These are phyloP conservation scores for Trichosporon inkin DNA, from an alignment of 1,284 basidiomycete species.

Conservation along the genomic window DNA sequence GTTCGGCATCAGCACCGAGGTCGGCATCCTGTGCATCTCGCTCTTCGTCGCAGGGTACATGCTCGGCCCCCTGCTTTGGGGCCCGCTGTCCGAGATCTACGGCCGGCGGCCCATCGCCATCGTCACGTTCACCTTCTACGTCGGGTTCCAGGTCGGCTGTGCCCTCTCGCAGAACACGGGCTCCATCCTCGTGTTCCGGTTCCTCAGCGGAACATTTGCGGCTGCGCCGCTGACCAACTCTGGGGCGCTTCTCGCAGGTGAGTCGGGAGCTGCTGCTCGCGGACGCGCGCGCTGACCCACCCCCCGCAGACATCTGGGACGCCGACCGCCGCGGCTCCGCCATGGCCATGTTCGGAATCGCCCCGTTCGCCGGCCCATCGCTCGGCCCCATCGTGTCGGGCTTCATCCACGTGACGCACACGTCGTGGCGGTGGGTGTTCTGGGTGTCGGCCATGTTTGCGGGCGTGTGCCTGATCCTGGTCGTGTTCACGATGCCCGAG, in stretches of 20 bases:
- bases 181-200: constrained; percentile 63
- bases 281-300: background rate
- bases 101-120: constrained; percentile 64
- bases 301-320: constrained; percentile 61
- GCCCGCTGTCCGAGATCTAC: constrained; percentile 56
- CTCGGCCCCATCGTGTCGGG: constrained; percentile 65
- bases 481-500: constrained; percentile 69
- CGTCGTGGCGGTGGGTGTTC: constrained; percentile 56
- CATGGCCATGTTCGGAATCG: constrained; percentile 63
- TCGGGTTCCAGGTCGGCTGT: constrained; percentile 57
- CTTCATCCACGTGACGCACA: constrained; percentile 54
- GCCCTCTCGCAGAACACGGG: constrained; percentile 62
- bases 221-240: constrained; percentile 53
- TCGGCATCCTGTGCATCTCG: constrained; percentile 52
- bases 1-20: constrained; percentile 60
- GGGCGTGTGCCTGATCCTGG: constrained; percentile 42
- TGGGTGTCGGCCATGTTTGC: constrained; percentile 68
- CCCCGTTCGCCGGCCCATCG: constrained; percentile 64
- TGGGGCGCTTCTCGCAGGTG: constrained; percentile 52
- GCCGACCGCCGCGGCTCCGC: constrained; percentile 64
- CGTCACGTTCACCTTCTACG: constrained; percentile 62
- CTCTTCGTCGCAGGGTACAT: constrained; percentile 51
- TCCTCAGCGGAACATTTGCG: constrained; percentile 63
- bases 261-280: background rate
- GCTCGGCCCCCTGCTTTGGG: constrained; percentile 63